Evolutionary conservation across 495 filamentous ascomycete species (phyloP).

Genomic region (Penicillium flavigenum): DNA sequence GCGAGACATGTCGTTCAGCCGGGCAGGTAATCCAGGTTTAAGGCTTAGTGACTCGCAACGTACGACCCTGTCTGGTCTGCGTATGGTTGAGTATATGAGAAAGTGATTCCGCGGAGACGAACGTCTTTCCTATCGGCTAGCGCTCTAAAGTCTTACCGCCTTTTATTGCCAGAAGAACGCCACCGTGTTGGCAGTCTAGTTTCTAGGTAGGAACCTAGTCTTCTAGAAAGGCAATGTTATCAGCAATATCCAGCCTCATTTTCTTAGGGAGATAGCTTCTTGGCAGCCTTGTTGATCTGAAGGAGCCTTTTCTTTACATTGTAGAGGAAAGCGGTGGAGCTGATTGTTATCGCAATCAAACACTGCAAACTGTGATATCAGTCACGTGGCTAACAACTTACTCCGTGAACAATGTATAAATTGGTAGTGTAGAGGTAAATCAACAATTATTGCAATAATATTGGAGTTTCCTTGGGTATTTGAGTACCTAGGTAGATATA

Average conservation of each 20-base stretch:
- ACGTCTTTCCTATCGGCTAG: constrained; percentile 5
- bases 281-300: neutral
- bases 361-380: constrained; percentile 30
- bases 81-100: neutral
- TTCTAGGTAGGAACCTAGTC: neutral
- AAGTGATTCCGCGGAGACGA: neutral
- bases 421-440: neutral
- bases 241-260: neutral
- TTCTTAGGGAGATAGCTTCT: neutral
- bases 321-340: neutral
- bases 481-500: neutral
- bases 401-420: neutral
- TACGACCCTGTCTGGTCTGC: neutral
- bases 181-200: neutral
- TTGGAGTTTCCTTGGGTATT: neutral
- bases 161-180: neutral
- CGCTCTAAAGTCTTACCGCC: neutral
- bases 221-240: neutral
- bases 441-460: neutral
- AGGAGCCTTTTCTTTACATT: neutral
- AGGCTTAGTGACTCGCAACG: neutral
- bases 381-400: constrained; percentile 18
- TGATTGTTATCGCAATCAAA: constrained; percentile 17
- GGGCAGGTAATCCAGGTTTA: neutral
- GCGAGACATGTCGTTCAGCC: constrained; percentile 35